A percentile compares a stretch with the other conserved stretches of the same genome.
These are phyloP conservation scores for Rhodomyrtus tomentosa DNA, from an alignment of 345 rosid genomes.

Conservation along the genomic window DNA sequence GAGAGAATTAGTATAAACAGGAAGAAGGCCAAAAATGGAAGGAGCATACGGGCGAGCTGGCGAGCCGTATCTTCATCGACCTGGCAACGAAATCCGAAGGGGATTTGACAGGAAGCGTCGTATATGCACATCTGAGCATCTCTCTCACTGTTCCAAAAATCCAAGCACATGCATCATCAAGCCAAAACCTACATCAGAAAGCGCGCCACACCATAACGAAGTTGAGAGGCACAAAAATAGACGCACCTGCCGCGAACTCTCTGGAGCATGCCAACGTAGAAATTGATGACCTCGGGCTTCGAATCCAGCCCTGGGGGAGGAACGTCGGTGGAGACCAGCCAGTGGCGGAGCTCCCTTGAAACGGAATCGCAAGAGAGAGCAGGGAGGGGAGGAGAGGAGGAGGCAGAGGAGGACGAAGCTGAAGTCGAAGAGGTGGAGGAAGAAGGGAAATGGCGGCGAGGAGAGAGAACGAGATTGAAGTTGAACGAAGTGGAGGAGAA, in stretches of 20 bases:
- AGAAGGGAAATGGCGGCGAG: not conserved
- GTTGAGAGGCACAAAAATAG: not conserved
- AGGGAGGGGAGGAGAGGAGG: conserved; percentile 8
- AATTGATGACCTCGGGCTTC: conserved; percentile 44
- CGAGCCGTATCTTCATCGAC: conserved; percentile 53
- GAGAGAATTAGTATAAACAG: not conserved
- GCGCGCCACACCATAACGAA: not conserved
- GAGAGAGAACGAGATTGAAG: not conserved
- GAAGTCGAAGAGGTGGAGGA: not conserved
- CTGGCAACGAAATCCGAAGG: conserved; percentile 70
- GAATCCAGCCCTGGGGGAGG: conserved; percentile 36
- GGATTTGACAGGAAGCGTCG: conserved; percentile 40
- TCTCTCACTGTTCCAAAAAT: conserved; percentile 26
- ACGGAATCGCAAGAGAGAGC: not conserved
- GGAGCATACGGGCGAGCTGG: conserved; percentile 39
- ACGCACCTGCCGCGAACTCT: conserved; percentile 46
- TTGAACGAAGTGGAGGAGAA: not conserved
- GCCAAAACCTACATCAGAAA: not conserved
- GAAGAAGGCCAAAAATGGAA: not conserved
- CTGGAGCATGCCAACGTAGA: conserved; percentile 41
- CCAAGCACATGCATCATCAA: not conserved
- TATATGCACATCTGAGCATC: conserved; percentile 80
- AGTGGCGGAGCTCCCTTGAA: conserved; percentile 13
- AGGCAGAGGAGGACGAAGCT: conserved; percentile 7
- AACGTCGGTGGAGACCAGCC: conserved; percentile 56